Evolutionary conservation across 768 basidiomycete genomes (phyloP), one percentile per base, ranked within the genome.

Genomic region (Mycena galericulata): DNA sequence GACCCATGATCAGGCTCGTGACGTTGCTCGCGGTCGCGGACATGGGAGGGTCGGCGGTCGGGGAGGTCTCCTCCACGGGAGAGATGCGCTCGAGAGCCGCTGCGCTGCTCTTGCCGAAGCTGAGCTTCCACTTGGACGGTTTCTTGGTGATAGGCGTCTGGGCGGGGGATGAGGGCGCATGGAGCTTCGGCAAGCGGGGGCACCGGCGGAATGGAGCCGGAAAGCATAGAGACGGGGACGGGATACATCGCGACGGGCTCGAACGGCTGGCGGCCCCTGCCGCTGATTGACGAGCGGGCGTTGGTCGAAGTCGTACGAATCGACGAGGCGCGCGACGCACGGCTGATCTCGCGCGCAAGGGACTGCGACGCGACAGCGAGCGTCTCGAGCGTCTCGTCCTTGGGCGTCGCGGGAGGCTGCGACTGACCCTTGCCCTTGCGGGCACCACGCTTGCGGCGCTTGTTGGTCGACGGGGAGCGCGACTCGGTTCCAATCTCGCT

Each of bases 71-170:
- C 63, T 85, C 84, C 20, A 79, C 78, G 17, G 82, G 82, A 27
- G 82, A 82, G 15, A 80, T 73, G 50, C 76, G 77, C 43, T 83
- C 85, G 36, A 82, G 75, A 7, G 79, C 69, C 24, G 81, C 71
- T 41, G 82, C 77, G 72, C 77, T 85, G 74, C 80, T 83, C 81
- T 89, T 90, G 68, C 92, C 84, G 78, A 95, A 92, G 72, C 89
- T 84, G 73, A 93, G 84, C 80, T 92, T 93, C 93, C 95, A 91
- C 75, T 90, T 94, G n/a, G 92, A 94, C 59, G 92, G 84, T 83
- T 95, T 95, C 84, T 94, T 95, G 63, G 86, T 82, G 36, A 86
- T 81, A 27, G 88, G 68, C 15, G 68, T 0, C 79, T 8, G 73
- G 73, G 54, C 22, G 73, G 72, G 26, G 63, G 54, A 27, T 79